phyloP scores from a whole-genome alignment of 805 yeast genomes.

The Yamadazyma tumulicola region DNA sequence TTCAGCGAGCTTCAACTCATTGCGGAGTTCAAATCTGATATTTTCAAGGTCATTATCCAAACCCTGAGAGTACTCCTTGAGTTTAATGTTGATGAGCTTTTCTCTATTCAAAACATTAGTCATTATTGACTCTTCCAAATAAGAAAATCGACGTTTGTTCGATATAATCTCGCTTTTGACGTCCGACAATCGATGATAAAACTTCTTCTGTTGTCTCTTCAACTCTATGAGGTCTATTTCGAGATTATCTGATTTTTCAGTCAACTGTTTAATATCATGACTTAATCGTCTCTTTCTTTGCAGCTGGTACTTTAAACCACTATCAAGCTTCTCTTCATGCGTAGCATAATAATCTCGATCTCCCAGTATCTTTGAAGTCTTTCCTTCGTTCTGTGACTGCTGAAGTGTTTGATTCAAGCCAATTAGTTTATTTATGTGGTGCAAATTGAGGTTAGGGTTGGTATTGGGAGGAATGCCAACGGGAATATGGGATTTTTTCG shows the following conservation, averaged over 20 bases:
- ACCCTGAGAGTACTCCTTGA: conserved; percentile 27
- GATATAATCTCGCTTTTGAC: conserved; percentile 7
- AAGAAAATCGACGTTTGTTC: conserved; percentile 18
- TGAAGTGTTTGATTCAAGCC: conserved; percentile 9
- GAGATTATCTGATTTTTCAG: conserved; percentile 14
- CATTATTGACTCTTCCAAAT: conserved; percentile 23
- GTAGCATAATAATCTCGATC: too few species aligned
- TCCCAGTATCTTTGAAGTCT: too few species aligned
- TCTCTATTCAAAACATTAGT: conserved; percentile 28
- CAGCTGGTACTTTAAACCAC: conserved; percentile 9
- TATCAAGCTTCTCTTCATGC: conserved; percentile 1
- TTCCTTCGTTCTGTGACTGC: background rate
- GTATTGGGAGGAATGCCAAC: background rate
- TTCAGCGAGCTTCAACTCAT: conserved; percentile 27
- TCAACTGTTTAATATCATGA: conserved; percentile 11
- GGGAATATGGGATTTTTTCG: conserved; percentile 1
- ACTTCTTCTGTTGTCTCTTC: conserved; percentile 14
- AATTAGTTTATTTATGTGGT: conserved; percentile 16
- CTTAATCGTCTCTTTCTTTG: conserved; percentile 10
- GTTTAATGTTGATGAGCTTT: conserved; percentile 21
- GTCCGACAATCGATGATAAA: conserved; percentile 10
- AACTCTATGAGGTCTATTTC: conserved; percentile 19
- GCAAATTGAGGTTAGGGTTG: conserved; percentile 9
- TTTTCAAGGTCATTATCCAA: conserved; percentile 27
- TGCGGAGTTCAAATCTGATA: conserved; percentile 29